Conservation (phyloP, 768 basidiomycete species). For the Russula abietina region DNA sequence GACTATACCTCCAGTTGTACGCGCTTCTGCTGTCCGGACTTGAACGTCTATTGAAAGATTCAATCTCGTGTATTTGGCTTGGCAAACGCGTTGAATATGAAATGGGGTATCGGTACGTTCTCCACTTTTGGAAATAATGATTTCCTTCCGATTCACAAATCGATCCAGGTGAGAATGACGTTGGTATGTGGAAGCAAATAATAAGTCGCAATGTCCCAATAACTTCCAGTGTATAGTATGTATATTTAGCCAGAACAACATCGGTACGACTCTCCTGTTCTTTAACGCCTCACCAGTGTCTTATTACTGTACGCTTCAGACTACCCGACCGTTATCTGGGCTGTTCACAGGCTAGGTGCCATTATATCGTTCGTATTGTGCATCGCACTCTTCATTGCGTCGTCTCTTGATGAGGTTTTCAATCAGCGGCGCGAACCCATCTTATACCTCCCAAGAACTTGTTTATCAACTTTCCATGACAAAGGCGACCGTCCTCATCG, state of each 20-base stretch:
- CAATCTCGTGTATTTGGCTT: conserved; percentile 35
- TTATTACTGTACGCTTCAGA: background rate
- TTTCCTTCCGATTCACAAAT: conserved; percentile 4
- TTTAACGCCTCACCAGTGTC: background rate
- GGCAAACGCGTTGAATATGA: conserved; percentile 35
- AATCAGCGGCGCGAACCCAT: conserved; percentile 55
- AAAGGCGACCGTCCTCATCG: conserved; percentile 29
- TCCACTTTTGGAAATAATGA: background rate
- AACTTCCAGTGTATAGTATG: conserved; percentile 22
- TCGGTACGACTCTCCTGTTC: conserved; percentile 25
- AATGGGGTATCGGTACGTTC: conserved; percentile 34
- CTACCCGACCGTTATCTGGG: conserved; percentile 26
- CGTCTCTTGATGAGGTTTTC: background rate
- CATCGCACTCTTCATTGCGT: background rate
- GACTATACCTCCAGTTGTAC: background rate
- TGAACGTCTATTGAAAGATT: conserved; percentile 28
- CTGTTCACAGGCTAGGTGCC: conserved; percentile 27
- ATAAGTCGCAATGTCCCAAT: background rate
- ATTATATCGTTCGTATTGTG: conserved; percentile 25
- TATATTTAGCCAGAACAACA: conserved; percentile 28
- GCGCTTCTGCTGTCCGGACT: background rate
- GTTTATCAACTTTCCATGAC: conserved; percentile 42
- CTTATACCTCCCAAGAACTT: conserved; percentile 52
- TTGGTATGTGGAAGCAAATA: conserved; percentile 31
- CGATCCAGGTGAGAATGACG: conserved; percentile 35